These are phyloP conservation scores for Aureobasidium pullulans DNA, from an alignment of 2,329 filamentous ascomycete species.

Conservation along the genomic window DNA sequence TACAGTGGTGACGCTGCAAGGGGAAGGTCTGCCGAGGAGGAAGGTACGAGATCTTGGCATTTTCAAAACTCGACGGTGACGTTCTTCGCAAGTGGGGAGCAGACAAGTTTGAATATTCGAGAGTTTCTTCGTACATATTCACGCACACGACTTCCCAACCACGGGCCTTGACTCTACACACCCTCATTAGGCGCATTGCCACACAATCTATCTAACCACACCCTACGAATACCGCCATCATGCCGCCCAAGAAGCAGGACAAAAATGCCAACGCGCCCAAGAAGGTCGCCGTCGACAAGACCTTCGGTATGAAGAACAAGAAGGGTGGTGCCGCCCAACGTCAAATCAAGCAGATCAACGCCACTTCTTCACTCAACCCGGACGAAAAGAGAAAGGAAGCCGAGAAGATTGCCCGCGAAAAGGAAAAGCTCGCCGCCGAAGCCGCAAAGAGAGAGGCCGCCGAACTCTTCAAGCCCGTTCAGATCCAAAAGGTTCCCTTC, in stretches of 20 bases:
- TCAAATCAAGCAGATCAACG: constrained; percentile 76
- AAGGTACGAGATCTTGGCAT: not conserved
- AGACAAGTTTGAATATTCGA: not conserved
- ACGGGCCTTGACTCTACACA: not conserved
- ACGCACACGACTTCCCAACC: not conserved
- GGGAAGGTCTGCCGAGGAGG: not conserved
- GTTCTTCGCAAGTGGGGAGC: not conserved
- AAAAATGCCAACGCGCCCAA: constrained; percentile 40
- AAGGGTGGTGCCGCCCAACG: constrained; percentile 88
- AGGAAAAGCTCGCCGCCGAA: constrained; percentile 87
- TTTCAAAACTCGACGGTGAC: not conserved
- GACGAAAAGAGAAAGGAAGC: constrained; percentile 78
- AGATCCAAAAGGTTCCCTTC: constrained; percentile 96
- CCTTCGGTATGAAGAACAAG: constrained; percentile 99
- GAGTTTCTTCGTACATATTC: not conserved
- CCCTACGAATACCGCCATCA: constrained; percentile 38
- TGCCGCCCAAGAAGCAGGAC: constrained; percentile 67
- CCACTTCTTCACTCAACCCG: constrained; percentile 68
- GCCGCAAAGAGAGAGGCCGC: constrained; percentile 72
- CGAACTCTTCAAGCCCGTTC: constrained; percentile 81
- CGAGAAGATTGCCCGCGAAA: constrained; percentile 59
- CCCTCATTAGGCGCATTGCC: not conserved
- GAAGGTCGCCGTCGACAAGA: constrained; percentile 82
- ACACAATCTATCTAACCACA: constrained; percentile 9
- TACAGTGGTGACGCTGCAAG: not conserved